Conservation (phyloP, 495 filamentous ascomycete genomes). For the Penicillium verhagenii region DNA sequence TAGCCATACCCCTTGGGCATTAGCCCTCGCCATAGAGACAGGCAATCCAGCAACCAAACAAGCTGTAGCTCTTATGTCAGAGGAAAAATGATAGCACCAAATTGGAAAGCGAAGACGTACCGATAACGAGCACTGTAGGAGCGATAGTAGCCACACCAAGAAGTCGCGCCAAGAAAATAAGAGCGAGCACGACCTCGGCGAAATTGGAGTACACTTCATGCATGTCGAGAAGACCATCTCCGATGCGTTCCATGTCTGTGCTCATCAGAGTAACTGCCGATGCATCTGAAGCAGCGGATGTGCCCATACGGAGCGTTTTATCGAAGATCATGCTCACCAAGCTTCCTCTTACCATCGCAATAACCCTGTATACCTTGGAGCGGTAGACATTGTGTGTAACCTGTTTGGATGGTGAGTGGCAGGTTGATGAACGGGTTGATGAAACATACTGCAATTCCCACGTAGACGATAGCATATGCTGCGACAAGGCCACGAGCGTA, state of each 20-base stretch:
- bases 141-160: constrained; percentile 43
- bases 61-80: constrained; percentile 11
- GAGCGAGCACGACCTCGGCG: constrained; percentile 53
- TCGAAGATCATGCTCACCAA: constrained; percentile 52
- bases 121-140: constrained; percentile 46
- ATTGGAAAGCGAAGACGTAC: constrained; percentile 28
- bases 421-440: background rate
- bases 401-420: constrained; percentile 2
- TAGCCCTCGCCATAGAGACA: constrained; percentile 16
- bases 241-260: constrained; percentile 52
- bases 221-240: constrained; percentile 31
- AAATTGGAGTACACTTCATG: constrained; percentile 52
- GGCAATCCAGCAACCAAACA: constrained; percentile 22
- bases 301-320: constrained; percentile 37
- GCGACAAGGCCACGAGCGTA: constrained; percentile 57
- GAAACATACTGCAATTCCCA: constrained; percentile 49
- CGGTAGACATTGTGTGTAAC: constrained; percentile 46
- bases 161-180: constrained; percentile 50
- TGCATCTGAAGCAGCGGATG: constrained; percentile 41
- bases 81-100: background rate
- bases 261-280: constrained; percentile 58
- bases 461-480: constrained; percentile 55
- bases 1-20: constrained; percentile 44
- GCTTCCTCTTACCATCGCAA: constrained; percentile 53
- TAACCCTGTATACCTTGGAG: constrained; percentile 47